phyloP scores from a whole-genome alignment of 2,329 filamentous ascomycete species.

The Blastomyces percursus region DNA sequence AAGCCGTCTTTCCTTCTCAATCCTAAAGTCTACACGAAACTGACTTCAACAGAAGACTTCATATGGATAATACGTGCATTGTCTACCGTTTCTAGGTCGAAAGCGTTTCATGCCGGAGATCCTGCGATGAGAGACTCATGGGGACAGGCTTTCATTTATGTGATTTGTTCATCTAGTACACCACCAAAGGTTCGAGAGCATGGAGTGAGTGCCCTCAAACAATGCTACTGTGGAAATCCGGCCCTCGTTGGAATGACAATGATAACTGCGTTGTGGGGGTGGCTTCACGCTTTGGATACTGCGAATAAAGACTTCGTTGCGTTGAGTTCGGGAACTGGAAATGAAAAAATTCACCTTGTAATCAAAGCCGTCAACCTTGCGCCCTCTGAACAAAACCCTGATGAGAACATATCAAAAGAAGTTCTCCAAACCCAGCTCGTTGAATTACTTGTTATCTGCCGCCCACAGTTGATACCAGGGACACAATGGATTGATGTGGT shows the following conservation, averaged over 20 bases:
- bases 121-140: conserved; percentile 52
- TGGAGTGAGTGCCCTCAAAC: conserved; percentile 50
- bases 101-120: conserved; percentile 42
- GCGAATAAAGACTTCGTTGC: conserved; percentile 71
- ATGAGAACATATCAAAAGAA: conserved; percentile 35
- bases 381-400: conserved; percentile 18
- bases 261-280: conserved; percentile 65
- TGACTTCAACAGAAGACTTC: conserved; percentile 63
- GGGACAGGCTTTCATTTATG: conserved; percentile 76
- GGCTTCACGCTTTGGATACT: conserved; percentile 55
- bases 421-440: conserved; percentile 60
- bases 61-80: conserved; percentile 66
- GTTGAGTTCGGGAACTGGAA: conserved; percentile 52
- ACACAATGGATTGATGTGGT: conserved; percentile 84
- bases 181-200: conserved; percentile 54
- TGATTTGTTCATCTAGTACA: conserved; percentile 54
- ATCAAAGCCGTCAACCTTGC: conserved; percentile 36
- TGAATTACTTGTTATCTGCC: conserved; percentile 64
- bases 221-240: conserved; percentile 52
- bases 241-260: conserved; percentile 51
- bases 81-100: conserved; percentile 45
- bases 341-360: conserved; percentile 50
- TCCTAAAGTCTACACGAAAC: conserved; percentile 70
- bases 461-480: conserved; percentile 63
- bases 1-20: conserved; percentile 85